These are phyloP conservation scores for Boletus patriciae DNA, from an alignment of 768 basidiomycete genomes.

Conservation along the genomic window DNA sequence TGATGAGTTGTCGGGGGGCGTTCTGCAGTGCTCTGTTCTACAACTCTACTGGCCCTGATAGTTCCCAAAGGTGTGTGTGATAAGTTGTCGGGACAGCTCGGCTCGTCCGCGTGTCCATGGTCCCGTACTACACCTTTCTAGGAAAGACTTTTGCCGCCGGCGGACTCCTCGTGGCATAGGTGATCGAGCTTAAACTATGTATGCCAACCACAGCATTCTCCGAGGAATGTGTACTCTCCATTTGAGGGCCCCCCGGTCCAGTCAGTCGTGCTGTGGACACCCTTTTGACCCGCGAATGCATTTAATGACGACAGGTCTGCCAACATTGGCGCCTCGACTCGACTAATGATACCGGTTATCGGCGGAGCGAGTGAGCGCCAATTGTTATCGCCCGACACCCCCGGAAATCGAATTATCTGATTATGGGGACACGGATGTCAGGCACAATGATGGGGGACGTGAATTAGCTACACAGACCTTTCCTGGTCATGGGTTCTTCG, in stretches of 20 bases:
- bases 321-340: not conserved
- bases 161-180: not conserved
- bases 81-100: constrained; percentile 1
- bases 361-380: not conserved
- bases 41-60: constrained; percentile 13
- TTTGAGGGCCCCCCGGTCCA: not conserved
- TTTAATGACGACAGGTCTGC: not conserved
- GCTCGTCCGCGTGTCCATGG: not conserved
- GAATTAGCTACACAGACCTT: not conserved
- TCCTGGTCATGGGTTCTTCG: not conserved
- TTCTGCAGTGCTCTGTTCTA: not conserved
- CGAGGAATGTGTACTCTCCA: not conserved
- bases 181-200: constrained; percentile 7
- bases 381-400: not conserved
- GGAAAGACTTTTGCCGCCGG: constrained; percentile 1
- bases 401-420: constrained; percentile 9
- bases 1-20: not conserved
- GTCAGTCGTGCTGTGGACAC: not conserved
- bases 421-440: constrained; percentile 10
- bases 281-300: not conserved
- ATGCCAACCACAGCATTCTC: not conserved
- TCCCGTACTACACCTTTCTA: not conserved
- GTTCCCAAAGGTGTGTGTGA: not conserved
- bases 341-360: constrained; percentile 1
- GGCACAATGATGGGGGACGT: constrained; percentile 18